Evolutionary conservation across 345 rosid genomes (phyloP).

Genomic region (Turritis glabra): DNA sequence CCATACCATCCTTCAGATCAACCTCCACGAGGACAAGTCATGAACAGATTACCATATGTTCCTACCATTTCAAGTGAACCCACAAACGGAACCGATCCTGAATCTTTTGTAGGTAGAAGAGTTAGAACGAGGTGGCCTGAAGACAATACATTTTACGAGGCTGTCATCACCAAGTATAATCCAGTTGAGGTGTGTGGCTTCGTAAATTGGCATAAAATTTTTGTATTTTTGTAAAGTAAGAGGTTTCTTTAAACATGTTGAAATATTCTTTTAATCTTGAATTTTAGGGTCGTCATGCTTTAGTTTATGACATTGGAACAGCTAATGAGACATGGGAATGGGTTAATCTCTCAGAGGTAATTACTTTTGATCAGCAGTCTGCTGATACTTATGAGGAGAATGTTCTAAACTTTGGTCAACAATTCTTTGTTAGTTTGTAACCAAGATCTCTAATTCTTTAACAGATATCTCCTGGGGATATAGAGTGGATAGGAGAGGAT

Average conservation of each 20-base stretch:
- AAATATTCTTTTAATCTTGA: background rate
- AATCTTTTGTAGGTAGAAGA: slow-evolving; percentile 63
- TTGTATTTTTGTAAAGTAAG: background rate
- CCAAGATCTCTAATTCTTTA: background rate
- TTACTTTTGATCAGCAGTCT: background rate
- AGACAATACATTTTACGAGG: slow-evolving; percentile 90
- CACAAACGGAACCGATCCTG: slow-evolving; percentile 49
- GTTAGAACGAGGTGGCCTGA: slow-evolving; percentile 93
- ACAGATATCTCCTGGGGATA: slow-evolving; percentile 83
- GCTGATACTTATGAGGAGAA: background rate
- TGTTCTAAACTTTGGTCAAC: background rate
- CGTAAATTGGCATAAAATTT: slow-evolving; percentile 22
- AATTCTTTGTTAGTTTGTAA: background rate
- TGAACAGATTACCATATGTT: slow-evolving; percentile 58
- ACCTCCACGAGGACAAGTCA: slow-evolving; percentile 58
- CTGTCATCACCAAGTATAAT: slow-evolving; percentile 71
- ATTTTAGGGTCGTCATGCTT: slow-evolving; percentile 74
- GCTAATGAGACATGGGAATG: slow-evolving; percentile 88
- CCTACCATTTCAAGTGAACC: slow-evolving; percentile 48
- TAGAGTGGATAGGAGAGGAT: slow-evolving; percentile 75
- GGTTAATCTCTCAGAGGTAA: slow-evolving; percentile 87
- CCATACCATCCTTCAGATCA: slow-evolving; percentile 59
- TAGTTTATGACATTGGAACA: slow-evolving; percentile 81
- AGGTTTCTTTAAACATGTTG: slow-evolving; percentile 7
- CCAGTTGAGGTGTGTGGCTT: slow-evolving; percentile 53